Percentiles rank a stretch among this genome's conserved stretches.
These are phyloP conservation scores for Diaporthe vaccinii DNA, from an alignment of 2,329 filamentous ascomycete species.

Conservation along the genomic window DNA sequence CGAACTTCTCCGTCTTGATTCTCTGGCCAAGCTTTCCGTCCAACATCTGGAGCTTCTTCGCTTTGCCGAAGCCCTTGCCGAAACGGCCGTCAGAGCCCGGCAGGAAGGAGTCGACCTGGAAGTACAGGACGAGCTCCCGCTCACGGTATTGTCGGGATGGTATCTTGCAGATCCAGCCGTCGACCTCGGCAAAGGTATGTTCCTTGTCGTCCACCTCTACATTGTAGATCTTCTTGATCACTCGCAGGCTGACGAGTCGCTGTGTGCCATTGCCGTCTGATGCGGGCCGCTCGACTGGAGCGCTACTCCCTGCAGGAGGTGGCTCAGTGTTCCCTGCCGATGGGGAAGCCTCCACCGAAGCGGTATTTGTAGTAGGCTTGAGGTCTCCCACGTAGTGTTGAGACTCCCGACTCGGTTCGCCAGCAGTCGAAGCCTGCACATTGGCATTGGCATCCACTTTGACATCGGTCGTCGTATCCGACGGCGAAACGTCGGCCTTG, in stretches of 20 bases:
- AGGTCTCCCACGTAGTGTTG: background rate
- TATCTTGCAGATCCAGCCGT: slow-evolving; percentile 48
- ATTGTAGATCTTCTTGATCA: slow-evolving; percentile 36
- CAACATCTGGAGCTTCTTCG: slow-evolving; percentile 28
- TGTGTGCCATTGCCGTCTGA: background rate
- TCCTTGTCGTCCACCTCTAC: slow-evolving; percentile 23
- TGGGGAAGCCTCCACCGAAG: background rate
- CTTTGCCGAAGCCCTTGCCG: background rate
- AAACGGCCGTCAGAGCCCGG: slow-evolving; percentile 42
- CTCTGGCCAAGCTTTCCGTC: slow-evolving; percentile 44
- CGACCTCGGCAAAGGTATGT: slow-evolving; percentile 41
- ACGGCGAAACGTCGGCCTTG: background rate
- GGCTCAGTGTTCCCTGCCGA: background rate
- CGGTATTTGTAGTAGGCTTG: background rate
- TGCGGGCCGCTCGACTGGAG: background rate
- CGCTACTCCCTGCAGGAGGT: no score
- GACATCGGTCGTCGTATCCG: background rate
- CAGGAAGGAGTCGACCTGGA: slow-evolving; percentile 48
- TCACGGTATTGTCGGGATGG: slow-evolving; percentile 38
- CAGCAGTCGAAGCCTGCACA: background rate
- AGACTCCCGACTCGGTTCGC: background rate
- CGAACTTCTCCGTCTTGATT: slow-evolving; percentile 41
- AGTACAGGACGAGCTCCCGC: slow-evolving; percentile 45
- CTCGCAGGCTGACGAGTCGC: slow-evolving; percentile 37
- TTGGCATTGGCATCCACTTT: background rate